A percentile compares a stretch with the other conserved stretches of the same genome.
phyloP scores from a whole-genome alignment of 78 protist genomes.

The Bigelowiella natans region DNA sequence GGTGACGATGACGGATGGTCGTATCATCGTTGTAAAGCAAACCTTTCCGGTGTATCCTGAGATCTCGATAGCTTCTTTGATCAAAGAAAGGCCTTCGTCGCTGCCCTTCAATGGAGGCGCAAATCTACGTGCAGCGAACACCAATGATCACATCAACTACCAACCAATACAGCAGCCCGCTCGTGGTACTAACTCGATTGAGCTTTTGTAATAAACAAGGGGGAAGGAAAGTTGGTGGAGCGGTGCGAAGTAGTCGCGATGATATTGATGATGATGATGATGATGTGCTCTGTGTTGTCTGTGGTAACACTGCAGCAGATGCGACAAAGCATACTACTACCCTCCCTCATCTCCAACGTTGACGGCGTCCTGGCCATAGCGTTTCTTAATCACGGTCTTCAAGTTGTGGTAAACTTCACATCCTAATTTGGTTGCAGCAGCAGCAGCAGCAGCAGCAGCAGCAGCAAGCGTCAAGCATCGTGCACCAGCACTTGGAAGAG shows the following conservation, averaged over 20 bases:
- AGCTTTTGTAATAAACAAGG: too few relatives aligned
- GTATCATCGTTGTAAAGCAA: not conserved
- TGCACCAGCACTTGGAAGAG: too few relatives aligned
- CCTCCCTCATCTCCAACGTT: constrained; percentile 99
- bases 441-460: too few relatives aligned
- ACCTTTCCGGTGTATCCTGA: constrained; percentile 83
- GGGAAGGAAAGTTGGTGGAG: too few relatives aligned
- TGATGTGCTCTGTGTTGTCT: not conserved
- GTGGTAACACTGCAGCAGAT: not conserved
- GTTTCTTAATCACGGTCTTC: constrained; percentile 62
- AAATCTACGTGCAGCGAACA: not conserved
- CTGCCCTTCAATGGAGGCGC: constrained; percentile 64
- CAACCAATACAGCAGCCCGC: not conserved
- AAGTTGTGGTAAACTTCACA: constrained; percentile 92
- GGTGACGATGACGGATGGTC: not conserved
- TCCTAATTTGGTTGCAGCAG: too few relatives aligned
- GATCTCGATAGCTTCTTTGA: constrained; percentile 78
- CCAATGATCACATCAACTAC: not conserved
- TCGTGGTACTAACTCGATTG: too few relatives aligned
- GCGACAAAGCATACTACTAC: too few relatives aligned
- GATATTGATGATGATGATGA: too few relatives aligned
- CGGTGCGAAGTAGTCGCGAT: too few relatives aligned
- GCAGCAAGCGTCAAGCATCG: too few relatives aligned
- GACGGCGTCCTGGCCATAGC: constrained; percentile 67
- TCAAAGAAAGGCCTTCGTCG: constrained; percentile 85